Percentiles rank a stretch among this genome's conserved stretches.
Conservation (phyloP, 140 eudicot genomes). For the Ambrosia hybrid region DNA sequence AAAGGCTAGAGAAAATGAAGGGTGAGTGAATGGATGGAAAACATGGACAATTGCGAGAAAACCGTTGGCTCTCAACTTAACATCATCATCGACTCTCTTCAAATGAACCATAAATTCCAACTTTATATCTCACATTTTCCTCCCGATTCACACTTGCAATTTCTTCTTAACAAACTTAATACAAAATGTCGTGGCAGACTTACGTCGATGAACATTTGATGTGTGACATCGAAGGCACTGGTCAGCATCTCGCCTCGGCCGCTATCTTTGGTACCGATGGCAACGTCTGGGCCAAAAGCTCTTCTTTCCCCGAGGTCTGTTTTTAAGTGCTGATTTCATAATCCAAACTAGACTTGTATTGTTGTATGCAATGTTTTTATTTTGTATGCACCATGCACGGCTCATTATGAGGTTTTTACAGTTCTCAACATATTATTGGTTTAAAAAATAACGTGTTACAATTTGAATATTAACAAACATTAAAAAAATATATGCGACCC, state of each 20-base stretch:
- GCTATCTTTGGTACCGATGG: constrained; percentile 80
- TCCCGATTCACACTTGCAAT: constrained; percentile 10
- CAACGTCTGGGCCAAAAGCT: constrained; percentile 86
- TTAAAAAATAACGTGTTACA: no score
- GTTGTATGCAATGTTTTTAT: no score
- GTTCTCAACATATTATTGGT: no score
- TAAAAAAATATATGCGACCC: no score
- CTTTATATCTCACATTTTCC: constrained; percentile 23
- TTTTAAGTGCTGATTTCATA: not conserved
- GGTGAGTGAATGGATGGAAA: constrained; percentile 28
- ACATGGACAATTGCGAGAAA: constrained; percentile 13
- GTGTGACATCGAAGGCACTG: constrained; percentile 63
- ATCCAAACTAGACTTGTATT: no score
- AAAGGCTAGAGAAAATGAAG: constrained; percentile 5
- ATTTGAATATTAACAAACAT: no score
- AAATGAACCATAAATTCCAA: constrained; percentile 9
- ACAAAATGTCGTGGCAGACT: constrained; percentile 75
- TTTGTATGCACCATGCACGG: no score
- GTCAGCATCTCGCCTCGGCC: constrained; percentile 59
- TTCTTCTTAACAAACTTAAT: not conserved
- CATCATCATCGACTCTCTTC: constrained; percentile 13
- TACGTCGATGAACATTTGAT: constrained; percentile 78
- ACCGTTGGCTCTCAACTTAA: not conserved
- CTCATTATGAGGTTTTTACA: no score
- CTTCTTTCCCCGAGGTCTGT: constrained; percentile 64